Conservation (phyloP, 164 flowering plant species). For the Liquidambar formosana region DNA sequence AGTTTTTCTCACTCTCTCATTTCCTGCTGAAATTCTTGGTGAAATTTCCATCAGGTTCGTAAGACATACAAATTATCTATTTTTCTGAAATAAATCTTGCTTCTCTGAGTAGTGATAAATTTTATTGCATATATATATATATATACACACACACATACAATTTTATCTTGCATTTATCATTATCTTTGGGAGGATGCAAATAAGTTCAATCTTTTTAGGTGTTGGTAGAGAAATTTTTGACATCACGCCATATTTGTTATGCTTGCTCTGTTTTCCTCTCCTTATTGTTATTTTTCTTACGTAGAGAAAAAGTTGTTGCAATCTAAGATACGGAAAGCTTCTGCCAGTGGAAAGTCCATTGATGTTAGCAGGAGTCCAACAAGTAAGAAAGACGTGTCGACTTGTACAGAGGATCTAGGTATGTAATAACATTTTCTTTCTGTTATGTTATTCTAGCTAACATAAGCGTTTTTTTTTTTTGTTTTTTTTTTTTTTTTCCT, state of each 20-base stretch:
- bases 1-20: too few species aligned
- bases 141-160: too few species aligned
- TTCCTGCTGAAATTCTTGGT: too few species aligned
- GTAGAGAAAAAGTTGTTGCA: slow-evolving; percentile 86
- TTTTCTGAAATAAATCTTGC: neutral
- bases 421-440: slow-evolving; percentile 3
- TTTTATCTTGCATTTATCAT: neutral
- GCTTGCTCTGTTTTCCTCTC: neutral
- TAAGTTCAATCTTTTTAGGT: neutral
- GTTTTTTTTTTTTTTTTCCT: neutral
- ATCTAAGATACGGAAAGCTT: slow-evolving; percentile 66
- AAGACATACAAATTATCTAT: too few species aligned
- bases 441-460: neutral
- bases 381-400: slow-evolving; percentile 54
- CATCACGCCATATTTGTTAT: neutral
- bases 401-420: slow-evolving; percentile 85
- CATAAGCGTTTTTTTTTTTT: too few species aligned
- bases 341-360: slow-evolving; percentile 43
- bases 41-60: too few species aligned
- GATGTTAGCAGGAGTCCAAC: slow-evolving; percentile 34
- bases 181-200: neutral
- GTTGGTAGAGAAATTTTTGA: neutral
- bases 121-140: neutral
- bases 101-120: neutral
- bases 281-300: slow-evolving; percentile 7